A percentile compares a stretch with the other conserved stretches of the same genome.
phyloP scores from a whole-genome alignment of 2,329 filamentous ascomycete species.

The Lizonia empirigonia region DNA sequence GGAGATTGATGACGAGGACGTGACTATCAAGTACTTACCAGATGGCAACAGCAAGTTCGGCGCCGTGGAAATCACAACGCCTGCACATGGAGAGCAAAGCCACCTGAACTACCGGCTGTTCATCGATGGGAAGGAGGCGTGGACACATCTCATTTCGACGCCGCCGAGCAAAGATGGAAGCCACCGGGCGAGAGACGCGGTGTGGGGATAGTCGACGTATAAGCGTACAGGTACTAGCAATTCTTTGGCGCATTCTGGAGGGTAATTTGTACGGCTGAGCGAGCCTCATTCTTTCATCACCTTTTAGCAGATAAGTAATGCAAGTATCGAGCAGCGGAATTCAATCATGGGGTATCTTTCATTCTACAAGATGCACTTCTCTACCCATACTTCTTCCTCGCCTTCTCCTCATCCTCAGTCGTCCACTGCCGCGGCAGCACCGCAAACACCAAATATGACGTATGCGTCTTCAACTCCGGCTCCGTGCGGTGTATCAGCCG shows the following conservation, averaged over 20 bases:
- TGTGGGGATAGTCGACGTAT: constrained; percentile 46
- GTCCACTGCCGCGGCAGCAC: constrained; percentile 86
- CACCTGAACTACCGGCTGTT: constrained; percentile 81
- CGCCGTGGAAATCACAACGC: constrained; percentile 75
- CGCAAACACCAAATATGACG: constrained; percentile 95
- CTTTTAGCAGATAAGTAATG: too few relatives aligned
- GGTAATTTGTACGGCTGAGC: not conserved
- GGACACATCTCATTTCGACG: constrained; percentile 64
- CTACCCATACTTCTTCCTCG: constrained; percentile 49
- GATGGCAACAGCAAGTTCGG: constrained; percentile 90
- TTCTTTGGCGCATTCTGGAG: not conserved
- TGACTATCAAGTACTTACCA: constrained; percentile 84
- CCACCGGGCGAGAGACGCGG: constrained; percentile 52
- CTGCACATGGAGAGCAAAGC: constrained; percentile 68
- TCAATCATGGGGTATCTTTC: not conserved
- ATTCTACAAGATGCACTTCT: not conserved
- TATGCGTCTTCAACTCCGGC: constrained; percentile 91
- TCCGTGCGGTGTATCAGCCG: constrained; percentile 80
- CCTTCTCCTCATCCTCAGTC: constrained; percentile 77
- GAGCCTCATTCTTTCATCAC: not conserved
- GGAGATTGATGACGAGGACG: constrained; percentile 80
- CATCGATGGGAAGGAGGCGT: constrained; percentile 78
- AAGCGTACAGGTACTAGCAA: not conserved
- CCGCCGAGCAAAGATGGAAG: constrained; percentile 50
- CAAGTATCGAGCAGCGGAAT: too few relatives aligned